A percentile compares a stretch with the other conserved stretches of the same genome.
Conservation (phyloP, 371 early-diverging fungal genomes). For the Enteropsectra breve region DNA sequence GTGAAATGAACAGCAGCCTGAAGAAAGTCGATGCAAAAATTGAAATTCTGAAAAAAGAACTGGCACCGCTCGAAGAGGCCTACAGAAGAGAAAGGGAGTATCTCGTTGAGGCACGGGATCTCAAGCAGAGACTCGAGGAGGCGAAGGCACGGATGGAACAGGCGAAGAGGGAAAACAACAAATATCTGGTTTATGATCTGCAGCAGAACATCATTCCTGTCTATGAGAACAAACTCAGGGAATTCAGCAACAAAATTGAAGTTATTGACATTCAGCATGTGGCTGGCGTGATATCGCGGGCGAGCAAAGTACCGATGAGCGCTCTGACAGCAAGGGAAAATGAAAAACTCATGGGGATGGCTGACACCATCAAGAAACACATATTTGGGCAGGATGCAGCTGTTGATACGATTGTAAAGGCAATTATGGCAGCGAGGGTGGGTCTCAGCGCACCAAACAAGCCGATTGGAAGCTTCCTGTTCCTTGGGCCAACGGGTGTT, state of each 20-base stretch:
- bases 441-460: constrained; percentile 69
- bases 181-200: constrained; percentile 59
- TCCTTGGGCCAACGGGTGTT: constrained; percentile 81
- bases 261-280: constrained; percentile 73
- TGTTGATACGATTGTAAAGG: constrained; percentile 68
- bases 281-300: constrained; percentile 70
- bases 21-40: constrained; percentile 45
- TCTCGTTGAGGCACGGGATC: constrained; percentile 42
- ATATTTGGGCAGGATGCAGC: constrained; percentile 78
- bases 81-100: constrained; percentile 51
- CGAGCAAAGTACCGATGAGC: constrained; percentile 76
- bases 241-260: constrained; percentile 68
- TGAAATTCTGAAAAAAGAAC: constrained; percentile 28
- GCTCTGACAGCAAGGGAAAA: constrained; percentile 69
- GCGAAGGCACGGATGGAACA: constrained; percentile 47
- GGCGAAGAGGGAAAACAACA: constrained; percentile 55
- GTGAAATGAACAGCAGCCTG: constrained; percentile 41
- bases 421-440: constrained; percentile 69
- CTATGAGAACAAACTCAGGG: constrained; percentile 62
- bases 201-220: constrained; percentile 70
- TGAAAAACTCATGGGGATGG: constrained; percentile 71
- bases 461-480: constrained; percentile 77
- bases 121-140: constrained; percentile 56
- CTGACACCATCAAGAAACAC: constrained; percentile 63
- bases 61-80: constrained; percentile 52